phyloP scores from a whole-genome alignment of 2,329 filamentous ascomycete genomes.

The Pseudogymnoascus sp. region DNA sequence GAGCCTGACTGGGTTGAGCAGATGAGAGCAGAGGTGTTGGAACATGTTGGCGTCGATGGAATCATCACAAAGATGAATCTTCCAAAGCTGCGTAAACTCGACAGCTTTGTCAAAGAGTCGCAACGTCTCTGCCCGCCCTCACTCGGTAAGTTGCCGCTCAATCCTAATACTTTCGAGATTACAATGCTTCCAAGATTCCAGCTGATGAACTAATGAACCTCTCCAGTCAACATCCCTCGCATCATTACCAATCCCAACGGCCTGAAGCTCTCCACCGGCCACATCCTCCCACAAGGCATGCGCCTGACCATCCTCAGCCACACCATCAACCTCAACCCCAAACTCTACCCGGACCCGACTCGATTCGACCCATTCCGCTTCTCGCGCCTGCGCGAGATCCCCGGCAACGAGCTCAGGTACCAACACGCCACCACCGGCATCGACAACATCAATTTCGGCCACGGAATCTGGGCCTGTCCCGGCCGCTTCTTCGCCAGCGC shows the following conservation, averaged over 20 bases:
- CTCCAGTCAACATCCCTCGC: too few relatives aligned
- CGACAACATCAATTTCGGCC: constrained; percentile 30
- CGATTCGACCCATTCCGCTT: constrained; percentile 22
- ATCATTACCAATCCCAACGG: constrained; percentile 28
- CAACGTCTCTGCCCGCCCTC: constrained; percentile 30
- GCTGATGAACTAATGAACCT: too few relatives aligned
- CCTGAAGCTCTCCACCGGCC: constrained; percentile 27
- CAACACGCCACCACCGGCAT: background rate
- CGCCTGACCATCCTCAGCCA: constrained; percentile 22
- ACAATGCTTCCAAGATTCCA: too few relatives aligned
- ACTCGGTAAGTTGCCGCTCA: constrained; percentile 21
- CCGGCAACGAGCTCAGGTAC: too few relatives aligned
- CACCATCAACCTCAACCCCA: constrained; percentile 24
- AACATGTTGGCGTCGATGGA: too few relatives aligned
- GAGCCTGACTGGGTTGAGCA: too few relatives aligned
- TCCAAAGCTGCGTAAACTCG: constrained; percentile 24
- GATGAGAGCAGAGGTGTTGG: too few relatives aligned
- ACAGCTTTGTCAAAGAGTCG: constrained; percentile 37
- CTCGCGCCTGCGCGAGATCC: too few relatives aligned
- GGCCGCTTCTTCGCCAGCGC: constrained; percentile 36
- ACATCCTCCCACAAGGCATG: constrained; percentile 15
- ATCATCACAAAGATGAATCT: too few relatives aligned
- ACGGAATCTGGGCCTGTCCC: constrained; percentile 38
- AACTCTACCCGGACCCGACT: constrained; percentile 9
- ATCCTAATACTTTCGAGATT: too few relatives aligned